phyloP scores from a whole-genome alignment of 169 alveolate species.

The Eimeria praecox region DNA sequence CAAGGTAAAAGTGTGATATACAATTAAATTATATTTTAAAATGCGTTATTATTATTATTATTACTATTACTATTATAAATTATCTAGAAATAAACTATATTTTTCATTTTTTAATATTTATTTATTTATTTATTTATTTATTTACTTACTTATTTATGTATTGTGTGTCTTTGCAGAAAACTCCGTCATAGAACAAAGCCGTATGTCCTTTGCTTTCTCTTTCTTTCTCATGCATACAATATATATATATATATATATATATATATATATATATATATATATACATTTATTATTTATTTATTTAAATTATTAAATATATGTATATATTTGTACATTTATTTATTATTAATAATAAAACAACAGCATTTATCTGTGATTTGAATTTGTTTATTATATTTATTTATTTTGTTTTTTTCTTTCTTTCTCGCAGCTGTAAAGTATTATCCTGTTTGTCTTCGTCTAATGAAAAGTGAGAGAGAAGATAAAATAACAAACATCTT shows the following conservation, averaged over 20 bases:
- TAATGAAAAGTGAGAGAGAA: background rate
- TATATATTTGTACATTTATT: too few species aligned
- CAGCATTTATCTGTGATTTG: too few species aligned
- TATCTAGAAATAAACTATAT: background rate
- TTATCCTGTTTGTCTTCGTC: slow-evolving; percentile 21
- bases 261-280: too few species aligned
- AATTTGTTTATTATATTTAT: too few species aligned
- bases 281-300: too few species aligned
- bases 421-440: background rate
- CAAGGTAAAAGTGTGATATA: background rate
- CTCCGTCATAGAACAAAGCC: background rate
- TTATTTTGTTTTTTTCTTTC: background rate
- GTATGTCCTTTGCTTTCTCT: background rate
- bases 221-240: too few species aligned
- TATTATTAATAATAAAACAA: background rate
- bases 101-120: too few species aligned
- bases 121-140: too few species aligned
- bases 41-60: background rate
- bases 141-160: too few species aligned
- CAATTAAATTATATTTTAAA: background rate
- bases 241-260: too few species aligned
- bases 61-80: background rate
- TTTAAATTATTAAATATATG: too few species aligned
- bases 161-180: background rate
- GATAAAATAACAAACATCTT: too few species aligned